Conservation (phyloP, 2,329 filamentous ascomycete genomes). For the Gyromitra esculenta region DNA sequence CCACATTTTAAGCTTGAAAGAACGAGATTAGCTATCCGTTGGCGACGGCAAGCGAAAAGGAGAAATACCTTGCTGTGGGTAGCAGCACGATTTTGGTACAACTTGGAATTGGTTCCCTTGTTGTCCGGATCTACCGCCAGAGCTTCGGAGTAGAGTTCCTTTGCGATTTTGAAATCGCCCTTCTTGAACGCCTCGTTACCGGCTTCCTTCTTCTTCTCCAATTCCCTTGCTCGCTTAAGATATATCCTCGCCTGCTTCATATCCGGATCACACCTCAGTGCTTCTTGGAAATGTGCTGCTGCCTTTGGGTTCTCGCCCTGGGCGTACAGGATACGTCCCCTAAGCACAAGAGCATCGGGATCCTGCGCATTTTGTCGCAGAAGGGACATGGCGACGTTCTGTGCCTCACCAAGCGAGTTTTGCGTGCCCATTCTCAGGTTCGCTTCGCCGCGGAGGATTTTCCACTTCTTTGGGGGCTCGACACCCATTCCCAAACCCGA, state of each 20-base stretch:
- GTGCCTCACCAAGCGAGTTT: conserved; percentile 88
- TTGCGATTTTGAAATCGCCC: conserved; percentile 79
- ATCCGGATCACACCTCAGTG: conserved; percentile 89
- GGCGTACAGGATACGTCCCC: conserved; percentile 85
- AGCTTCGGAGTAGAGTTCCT: conserved; percentile 84
- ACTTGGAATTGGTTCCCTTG: conserved; percentile 92
- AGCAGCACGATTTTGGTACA: conserved; percentile 90
- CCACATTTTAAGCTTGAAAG: conserved; percentile 76
- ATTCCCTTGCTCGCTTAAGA: conserved; percentile 86
- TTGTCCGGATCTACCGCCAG: conserved; percentile 86
- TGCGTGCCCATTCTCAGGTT: conserved; percentile 90
- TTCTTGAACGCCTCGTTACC: conserved; percentile 91
- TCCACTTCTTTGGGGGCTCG: conserved; percentile 88
- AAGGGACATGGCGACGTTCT: conserved; percentile 89
- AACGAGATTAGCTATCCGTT: conserved; percentile 25
- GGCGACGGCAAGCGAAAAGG: conserved; percentile 14
- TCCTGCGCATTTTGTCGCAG: conserved; percentile 88
- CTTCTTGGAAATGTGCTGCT: conserved; percentile 88
- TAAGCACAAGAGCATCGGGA: conserved; percentile 89
- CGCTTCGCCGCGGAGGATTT: conserved; percentile 88
- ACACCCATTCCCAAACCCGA: conserved; percentile 79
- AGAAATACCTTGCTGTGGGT: conserved; percentile 72
- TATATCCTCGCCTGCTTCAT: conserved; percentile 88
- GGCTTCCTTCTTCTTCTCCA: conserved; percentile 92
- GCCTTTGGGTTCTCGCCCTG: conserved; percentile 97